These are phyloP conservation scores for Holtermanniella nyarrowii DNA, from an alignment of 768 basidiomycete species.

Conservation along the genomic window DNA sequence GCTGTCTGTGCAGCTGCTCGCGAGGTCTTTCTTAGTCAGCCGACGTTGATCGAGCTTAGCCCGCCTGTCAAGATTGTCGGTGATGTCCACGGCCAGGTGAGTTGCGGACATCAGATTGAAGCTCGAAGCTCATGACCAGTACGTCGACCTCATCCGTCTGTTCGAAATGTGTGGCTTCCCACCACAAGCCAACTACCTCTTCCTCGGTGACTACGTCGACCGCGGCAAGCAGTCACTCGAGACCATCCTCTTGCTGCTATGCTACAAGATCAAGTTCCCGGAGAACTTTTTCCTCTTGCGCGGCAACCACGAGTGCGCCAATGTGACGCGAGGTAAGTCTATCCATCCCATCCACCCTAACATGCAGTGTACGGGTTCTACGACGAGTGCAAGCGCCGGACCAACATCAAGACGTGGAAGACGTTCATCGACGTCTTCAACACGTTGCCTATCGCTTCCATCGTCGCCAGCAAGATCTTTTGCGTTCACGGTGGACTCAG, in stretches of 20 bases:
- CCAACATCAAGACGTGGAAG: conserved; percentile 99
- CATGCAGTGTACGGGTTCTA: conserved; percentile 91
- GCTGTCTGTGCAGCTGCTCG: conserved; percentile 89
- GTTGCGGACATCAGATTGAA: conserved; percentile 5
- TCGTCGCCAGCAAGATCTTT: conserved; percentile 98
- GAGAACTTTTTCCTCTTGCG: conserved; percentile 98
- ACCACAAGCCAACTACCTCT: conserved; percentile 91
- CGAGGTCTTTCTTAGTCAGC: conserved; percentile 91
- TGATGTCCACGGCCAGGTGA: conserved; percentile 85
- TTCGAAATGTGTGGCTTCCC: conserved; percentile 99
- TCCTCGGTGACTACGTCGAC: conserved; percentile 98
- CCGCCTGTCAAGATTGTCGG: conserved; percentile 99
- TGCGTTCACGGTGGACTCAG: conserved; percentile 93
- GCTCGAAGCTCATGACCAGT: conserved; percentile 40
- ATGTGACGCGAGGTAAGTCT: conserved; percentile 85
- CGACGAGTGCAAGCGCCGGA: conserved; percentile 98
- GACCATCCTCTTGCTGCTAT: conserved; percentile 88
- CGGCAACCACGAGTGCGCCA: conserved; percentile 98
- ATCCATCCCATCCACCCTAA: neutral
- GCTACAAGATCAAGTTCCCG: conserved; percentile 99
- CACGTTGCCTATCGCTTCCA: conserved; percentile 93
- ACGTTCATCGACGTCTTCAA: conserved; percentile 99
- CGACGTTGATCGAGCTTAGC: conserved; percentile 89
- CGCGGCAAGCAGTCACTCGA: conserved; percentile 96
- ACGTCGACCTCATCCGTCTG: conserved; percentile 91